Percentiles rank a stretch among this genome's conserved stretches.
Evolutionary conservation across 768 basidiomycete genomes (phyloP).

Genomic region (Podaxis pistillaris): DNA sequence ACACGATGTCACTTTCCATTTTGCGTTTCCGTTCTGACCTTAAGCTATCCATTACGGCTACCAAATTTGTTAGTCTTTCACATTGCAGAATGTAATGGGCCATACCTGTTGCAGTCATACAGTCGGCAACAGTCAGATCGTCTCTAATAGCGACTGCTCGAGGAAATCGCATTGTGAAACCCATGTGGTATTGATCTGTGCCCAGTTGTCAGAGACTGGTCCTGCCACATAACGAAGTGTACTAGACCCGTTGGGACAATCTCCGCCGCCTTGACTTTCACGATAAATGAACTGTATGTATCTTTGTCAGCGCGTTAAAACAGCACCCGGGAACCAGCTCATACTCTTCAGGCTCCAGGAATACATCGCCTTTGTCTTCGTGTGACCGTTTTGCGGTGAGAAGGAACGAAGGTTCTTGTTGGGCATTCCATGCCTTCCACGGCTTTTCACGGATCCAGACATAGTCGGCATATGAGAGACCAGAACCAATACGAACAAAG

Average conservation of each 20-base stretch:
- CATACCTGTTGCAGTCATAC: slow-evolving; percentile 66
- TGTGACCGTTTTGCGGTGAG: slow-evolving; percentile 55
- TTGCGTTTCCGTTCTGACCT: slow-evolving; percentile 72
- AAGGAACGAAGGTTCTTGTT: slow-evolving; percentile 69
- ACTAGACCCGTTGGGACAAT: slow-evolving; percentile 70
- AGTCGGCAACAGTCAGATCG: slow-evolving; percentile 71
- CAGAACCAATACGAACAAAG: slow-evolving; percentile 90
- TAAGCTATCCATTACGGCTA: slow-evolving; percentile 60
- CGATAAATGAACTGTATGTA: slow-evolving; percentile 78
- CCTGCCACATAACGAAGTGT: not conserved
- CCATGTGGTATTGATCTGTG: slow-evolving; percentile 78
- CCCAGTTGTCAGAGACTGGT: slow-evolving; percentile 10
- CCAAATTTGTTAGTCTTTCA: not conserved
- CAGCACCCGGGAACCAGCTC: slow-evolving; percentile 19
- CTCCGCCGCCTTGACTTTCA: slow-evolving; percentile 93
- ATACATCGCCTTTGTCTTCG: slow-evolving; percentile 88
- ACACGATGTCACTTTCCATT: slow-evolving; percentile 62
- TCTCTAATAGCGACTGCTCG: slow-evolving; percentile 78
- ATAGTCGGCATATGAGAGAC: slow-evolving; percentile 84
- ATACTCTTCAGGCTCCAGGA: slow-evolving; percentile 87
- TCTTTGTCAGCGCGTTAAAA: slow-evolving; percentile 1
- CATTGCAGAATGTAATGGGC: not conserved
- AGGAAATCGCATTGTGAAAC: slow-evolving; percentile 93
- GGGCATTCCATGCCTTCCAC: slow-evolving; percentile 80
- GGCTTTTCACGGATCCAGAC: slow-evolving; percentile 79